Conservation (phyloP, 2,329 filamentous ascomycete genomes). For the Fusarium longipes region DNA sequence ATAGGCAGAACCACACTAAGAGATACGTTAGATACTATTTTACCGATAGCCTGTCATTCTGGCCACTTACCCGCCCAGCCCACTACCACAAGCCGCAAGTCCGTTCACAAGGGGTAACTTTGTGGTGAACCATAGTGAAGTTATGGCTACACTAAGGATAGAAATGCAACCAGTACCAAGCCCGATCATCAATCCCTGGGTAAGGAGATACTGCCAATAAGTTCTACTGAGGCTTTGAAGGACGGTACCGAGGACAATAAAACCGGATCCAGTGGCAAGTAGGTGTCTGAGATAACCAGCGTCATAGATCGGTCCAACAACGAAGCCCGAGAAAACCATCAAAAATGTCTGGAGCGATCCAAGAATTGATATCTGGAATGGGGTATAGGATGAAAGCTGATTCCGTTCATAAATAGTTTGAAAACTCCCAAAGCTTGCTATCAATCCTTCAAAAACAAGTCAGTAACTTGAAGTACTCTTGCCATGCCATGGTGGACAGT, state of each 20-base stretch:
- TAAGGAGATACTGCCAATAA: slow-evolving; percentile 85
- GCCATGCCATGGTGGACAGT: no score
- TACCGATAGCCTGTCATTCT: no score
- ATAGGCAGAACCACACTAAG: slow-evolving; percentile 37
- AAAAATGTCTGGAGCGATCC: slow-evolving; percentile 39
- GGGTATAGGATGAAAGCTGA: neutral
- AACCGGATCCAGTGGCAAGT: slow-evolving; percentile 20
- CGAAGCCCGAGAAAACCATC: slow-evolving; percentile 42
- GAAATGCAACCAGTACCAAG: slow-evolving; percentile 79
- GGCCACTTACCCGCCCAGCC: slow-evolving; percentile 66
- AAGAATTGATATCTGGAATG: slow-evolving; percentile 42
- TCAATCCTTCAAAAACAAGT: slow-evolving; percentile 36
- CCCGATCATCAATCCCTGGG: slow-evolving; percentile 78
- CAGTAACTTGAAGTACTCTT: no score
- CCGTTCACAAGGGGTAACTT: slow-evolving; percentile 81
- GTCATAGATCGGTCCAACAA: slow-evolving; percentile 39
- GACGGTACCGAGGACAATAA: slow-evolving; percentile 34
- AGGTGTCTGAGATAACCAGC: slow-evolving; percentile 37
- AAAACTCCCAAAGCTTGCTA: slow-evolving; percentile 42
- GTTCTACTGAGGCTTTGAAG: slow-evolving; percentile 46
- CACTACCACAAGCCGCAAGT: slow-evolving; percentile 77
- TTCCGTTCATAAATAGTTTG: slow-evolving; percentile 43
- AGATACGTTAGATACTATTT: rapidly evolving
- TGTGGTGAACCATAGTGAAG: slow-evolving; percentile 80
- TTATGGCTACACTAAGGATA: slow-evolving; percentile 78